These are phyloP conservation scores for Ustilago trichophora DNA, from an alignment of 1,284 basidiomycete genomes.

Conservation along the genomic window DNA sequence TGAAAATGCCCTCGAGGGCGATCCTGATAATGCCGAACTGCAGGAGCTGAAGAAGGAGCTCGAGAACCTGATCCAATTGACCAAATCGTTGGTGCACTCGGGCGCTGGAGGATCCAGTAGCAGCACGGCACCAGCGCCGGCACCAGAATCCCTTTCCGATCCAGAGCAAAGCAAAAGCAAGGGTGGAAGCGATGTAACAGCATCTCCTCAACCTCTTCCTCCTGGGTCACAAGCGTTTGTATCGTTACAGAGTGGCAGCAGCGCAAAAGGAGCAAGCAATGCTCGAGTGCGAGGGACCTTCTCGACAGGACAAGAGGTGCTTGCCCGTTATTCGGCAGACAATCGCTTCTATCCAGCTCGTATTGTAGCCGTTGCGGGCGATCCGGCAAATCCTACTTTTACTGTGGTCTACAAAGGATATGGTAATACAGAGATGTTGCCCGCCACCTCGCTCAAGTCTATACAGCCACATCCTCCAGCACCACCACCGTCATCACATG, in stretches of 20 bases:
- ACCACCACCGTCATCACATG: not conserved
- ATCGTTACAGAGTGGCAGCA: constrained; percentile 4
- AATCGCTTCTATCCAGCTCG: constrained; percentile 54
- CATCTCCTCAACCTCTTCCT: not conserved
- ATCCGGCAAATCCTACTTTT: constrained; percentile 83
- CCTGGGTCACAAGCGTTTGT: not conserved
- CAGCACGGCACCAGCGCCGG: too few relatives aligned
- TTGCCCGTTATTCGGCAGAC: constrained; percentile 77
- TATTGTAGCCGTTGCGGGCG: constrained; percentile 77
- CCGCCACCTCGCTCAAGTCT: constrained; percentile 76
- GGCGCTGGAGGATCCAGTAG: not conserved
- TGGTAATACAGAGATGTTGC: constrained; percentile 89
- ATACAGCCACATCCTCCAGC: not conserved
- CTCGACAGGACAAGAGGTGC: constrained; percentile 85
- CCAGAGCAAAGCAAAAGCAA: too few relatives aligned
- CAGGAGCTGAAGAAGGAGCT: constrained; percentile 80
- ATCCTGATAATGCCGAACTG: constrained; percentile 81
- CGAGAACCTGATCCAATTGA: constrained; percentile 86
- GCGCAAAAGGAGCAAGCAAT: too few relatives aligned
- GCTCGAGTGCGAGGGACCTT: too few relatives aligned
- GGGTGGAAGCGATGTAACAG: too few relatives aligned
- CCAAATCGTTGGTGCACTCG: constrained; percentile 66
- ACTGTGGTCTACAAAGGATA: constrained; percentile 95
- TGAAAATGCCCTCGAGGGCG: constrained; percentile 81
- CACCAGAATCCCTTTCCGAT: too few relatives aligned